phyloP scores from a whole-genome alignment of 108 stramenopile species.

The Stephanodiscus minutulus region DNA sequence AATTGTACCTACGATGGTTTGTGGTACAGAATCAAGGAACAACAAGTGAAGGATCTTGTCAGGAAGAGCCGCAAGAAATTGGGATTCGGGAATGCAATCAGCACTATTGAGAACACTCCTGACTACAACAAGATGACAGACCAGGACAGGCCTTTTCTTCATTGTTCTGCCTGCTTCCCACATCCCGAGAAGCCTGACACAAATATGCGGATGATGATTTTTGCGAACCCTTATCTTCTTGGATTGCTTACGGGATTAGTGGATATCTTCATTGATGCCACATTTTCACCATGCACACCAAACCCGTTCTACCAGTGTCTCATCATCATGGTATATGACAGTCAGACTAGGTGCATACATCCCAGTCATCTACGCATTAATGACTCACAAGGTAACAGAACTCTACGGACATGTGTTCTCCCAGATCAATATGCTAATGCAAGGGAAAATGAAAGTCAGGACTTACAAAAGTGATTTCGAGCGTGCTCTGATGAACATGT shows the following conservation, averaged over 20 bases:
- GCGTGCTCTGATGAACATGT: neutral
- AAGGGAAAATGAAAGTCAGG: neutral
- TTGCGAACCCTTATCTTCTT: conserved; percentile 8
- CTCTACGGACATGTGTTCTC: conserved; percentile 14
- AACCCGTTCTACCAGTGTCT: conserved; percentile 18
- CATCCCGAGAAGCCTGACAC: neutral
- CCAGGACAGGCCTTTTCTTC: conserved; percentile 2
- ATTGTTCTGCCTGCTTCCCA: neutral
- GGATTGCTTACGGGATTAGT: neutral
- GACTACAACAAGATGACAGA: conserved; percentile 3
- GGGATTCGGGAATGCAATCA: neutral
- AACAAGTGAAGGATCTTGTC: neutral
- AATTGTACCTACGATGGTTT: too few species aligned
- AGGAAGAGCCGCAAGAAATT: neutral
- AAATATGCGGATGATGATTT: neutral
- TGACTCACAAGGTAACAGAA: conserved; percentile 3
- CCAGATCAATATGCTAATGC: neutral
- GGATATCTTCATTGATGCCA: conserved; percentile 17
- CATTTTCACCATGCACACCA: neutral
- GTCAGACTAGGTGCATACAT: neutral
- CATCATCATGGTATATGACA: conserved; percentile 7
- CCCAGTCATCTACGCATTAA: conserved; percentile 12
- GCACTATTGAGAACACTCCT: neutral
- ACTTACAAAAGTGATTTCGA: conserved; percentile 16
- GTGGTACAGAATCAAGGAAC: too few species aligned